phyloP scores from a whole-genome alignment of 345 rosid species.

The Ricinus communis region DNA sequence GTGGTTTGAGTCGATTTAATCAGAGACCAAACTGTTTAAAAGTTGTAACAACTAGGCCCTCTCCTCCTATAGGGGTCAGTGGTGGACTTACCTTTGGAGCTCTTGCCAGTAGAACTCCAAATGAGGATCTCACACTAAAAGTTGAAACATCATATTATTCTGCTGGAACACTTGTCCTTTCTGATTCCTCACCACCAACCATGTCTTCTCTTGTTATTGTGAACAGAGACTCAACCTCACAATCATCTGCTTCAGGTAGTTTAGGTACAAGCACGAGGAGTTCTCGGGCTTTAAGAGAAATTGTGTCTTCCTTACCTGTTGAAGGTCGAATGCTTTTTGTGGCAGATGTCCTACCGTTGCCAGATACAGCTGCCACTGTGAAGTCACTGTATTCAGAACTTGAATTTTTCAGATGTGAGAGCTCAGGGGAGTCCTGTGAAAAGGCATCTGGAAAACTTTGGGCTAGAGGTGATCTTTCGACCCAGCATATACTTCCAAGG shows the following conservation, averaged over 20 bases:
- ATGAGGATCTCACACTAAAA: slow-evolving; percentile 79
- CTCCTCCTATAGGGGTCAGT: slow-evolving; percentile 89
- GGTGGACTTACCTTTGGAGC: slow-evolving; percentile 90
- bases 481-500: slow-evolving; percentile 90
- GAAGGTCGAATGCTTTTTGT: slow-evolving; percentile 99
- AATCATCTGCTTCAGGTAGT: slow-evolving; percentile 57
- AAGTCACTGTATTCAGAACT: slow-evolving; percentile 81
- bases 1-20: slow-evolving; percentile 71
- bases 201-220: slow-evolving; percentile 87
- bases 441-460: slow-evolving; percentile 83
- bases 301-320: slow-evolving; percentile 80
- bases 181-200: slow-evolving; percentile 88
- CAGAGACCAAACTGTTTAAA: slow-evolving; percentile 80
- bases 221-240: slow-evolving; percentile 76
- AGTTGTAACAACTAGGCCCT: slow-evolving; percentile 86
- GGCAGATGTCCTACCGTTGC: slow-evolving; percentile 81
- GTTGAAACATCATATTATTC: slow-evolving; percentile 85
- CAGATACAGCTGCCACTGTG: slow-evolving; percentile 75
- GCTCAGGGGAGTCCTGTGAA: slow-evolving; percentile 69
- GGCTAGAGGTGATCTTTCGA: slow-evolving; percentile 92
- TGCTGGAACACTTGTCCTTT: slow-evolving; percentile 86
- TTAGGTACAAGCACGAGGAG: slow-evolving; percentile 66
- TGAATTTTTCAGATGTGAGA: slow-evolving; percentile 73
- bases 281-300: slow-evolving; percentile 82
- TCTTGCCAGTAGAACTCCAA: slow-evolving; percentile 70